Evolutionary conservation across 2,329 filamentous ascomycete species (phyloP), one percentile per base, ranked within the genome.

Genomic region (Botrytis aclada): DNA sequence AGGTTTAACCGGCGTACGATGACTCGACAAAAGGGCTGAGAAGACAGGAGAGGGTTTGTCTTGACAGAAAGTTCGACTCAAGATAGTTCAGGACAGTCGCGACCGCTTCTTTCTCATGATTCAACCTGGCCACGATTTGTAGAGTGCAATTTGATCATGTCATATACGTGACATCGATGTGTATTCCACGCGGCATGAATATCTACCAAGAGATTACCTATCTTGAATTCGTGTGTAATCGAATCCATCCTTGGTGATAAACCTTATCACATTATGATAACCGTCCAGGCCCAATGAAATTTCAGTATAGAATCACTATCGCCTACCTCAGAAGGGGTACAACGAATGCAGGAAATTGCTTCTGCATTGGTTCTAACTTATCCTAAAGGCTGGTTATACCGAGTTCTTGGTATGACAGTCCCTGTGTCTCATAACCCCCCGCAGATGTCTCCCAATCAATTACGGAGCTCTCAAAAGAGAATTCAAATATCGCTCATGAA

Each of bases 181-280:
- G 65, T 6, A 25, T 54, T 34, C 34, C 22, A 29, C 51, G 32
- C 18, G 65, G 51, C 47, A 56, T 29, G 25, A 14, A 45, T 45
- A 47, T 62, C 56, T 39, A 20, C 18, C 22, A 25, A 62, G 22
- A 29, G 39, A 70, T 63, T 39, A 39, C 12, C 43, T 51, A 66
- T 32, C 45, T 37, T 39, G 64, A 54, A 66, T 39, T n/a, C 9
- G 32, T 39, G 22, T 54, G 64, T 66, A 66, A 66, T 51, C 45
- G 45, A 66, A 66, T 66, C 16, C 43, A 66, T 70, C 34, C 32
- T 45, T 37, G 58, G 61, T 63, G 56, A 70, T 63, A 51, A 63
- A 63, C 54, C 67, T 70, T 70, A 70, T 70, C 67, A 61, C n/a
- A 70, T 70, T 47, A 62, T 61, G 64, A 67, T 67, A 54, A 54